Percentiles rank a stretch among this genome's conserved stretches.
phyloP scores from a whole-genome alignment of 208 protist species.

The Crithidia thermophila region DNA sequence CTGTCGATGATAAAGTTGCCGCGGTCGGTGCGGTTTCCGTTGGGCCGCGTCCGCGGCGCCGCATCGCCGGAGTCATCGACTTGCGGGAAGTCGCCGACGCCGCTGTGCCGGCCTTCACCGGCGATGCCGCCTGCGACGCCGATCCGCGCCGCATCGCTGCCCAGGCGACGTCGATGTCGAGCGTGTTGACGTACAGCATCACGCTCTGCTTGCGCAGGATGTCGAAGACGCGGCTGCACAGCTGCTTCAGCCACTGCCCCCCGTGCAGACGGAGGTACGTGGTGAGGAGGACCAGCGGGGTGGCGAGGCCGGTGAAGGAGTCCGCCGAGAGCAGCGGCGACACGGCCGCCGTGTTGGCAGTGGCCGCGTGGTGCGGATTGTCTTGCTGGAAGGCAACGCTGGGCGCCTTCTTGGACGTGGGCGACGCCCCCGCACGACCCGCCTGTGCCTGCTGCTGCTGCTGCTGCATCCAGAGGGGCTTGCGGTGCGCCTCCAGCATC shows the following conservation, averaged over 20 bases:
- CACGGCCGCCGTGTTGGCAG: background rate
- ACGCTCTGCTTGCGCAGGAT: conserved; percentile 79
- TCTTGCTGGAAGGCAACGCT: background rate
- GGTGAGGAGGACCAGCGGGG: conserved; percentile 71
- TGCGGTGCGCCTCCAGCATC: conserved; percentile 29
- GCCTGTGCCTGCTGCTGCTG: too few relatives aligned
- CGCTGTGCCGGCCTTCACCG: too few relatives aligned
- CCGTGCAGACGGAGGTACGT: conserved; percentile 89
- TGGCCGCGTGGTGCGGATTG: background rate
- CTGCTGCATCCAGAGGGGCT: conserved; percentile 16
- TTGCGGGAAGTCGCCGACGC: too few relatives aligned
- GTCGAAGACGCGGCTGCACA: conserved; percentile 77
- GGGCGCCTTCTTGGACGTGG: background rate
- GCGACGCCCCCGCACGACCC: too few relatives aligned
- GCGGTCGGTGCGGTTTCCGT: too few relatives aligned
- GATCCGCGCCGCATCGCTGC: conserved; percentile 11
- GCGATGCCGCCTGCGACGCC: too few relatives aligned
- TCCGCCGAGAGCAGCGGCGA: conserved; percentile 15
- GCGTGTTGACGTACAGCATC: conserved; percentile 83
- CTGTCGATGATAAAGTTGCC: background rate
- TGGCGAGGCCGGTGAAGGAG: conserved; percentile 50
- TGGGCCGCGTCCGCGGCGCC: too few relatives aligned
- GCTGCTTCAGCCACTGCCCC: conserved; percentile 75
- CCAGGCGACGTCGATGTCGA: conserved; percentile 59
- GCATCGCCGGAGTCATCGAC: too few relatives aligned